Base-by-base conservation (phyloP, 192 early-diverging fungal genomes). In the Bifiguratus adelaidae region DNA sequence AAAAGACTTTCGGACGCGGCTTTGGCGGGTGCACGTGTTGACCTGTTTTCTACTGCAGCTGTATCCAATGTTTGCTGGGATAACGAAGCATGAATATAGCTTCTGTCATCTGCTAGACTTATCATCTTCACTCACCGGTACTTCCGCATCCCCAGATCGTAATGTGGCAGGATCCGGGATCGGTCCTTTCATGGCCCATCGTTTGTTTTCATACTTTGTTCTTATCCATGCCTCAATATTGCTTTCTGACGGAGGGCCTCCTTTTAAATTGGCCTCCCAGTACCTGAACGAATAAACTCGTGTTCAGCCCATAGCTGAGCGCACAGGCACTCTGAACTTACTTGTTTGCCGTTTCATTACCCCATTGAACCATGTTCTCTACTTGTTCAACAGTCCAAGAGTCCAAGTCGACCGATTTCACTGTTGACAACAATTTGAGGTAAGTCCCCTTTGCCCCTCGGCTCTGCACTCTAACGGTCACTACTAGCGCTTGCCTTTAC, bases 371-470 rank as follows among this genome's bases (percentile, higher is more conserved):
- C 83, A 89, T 86, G 49, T 71, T 86, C 52, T 80, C 76, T 20
- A 89, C 71, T 59, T 89, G 84, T 21, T 86, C 82, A 9, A 72
- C 73, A 24, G 81, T 80, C 87, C 87, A 89, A 27, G 77, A 67
- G 56, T 89, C 84, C 52, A 89, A 60, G 65, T 89, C 87, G 5
- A 85, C 83, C 30, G 78, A 82, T 58, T 89, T 89, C n/a, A 89
- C 87, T 86, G 48, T 42, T 24, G 32, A n/a, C 32, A 44, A 51
- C 5, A n/a, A n/a, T n/a, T n/a, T n/a, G n/a, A n/a, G n/a, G n/a
- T n/a, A n/a, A n/a, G n/a, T n/a, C n/a, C n/a, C n/a, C n/a, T n/a
- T n/a, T n/a, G n/a, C n/a, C n/a, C n/a, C n/a, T n/a, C n/a, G n/a
- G n/a, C n/a, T n/a, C n/a, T n/a, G n/a, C n/a, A n/a, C n/a, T n/a